A percentile compares a stretch with the other conserved stretches of the same genome.
These are phyloP conservation scores for Metschnikowia continentalis DNA, from an alignment of 805 yeast species.

Conservation along the genomic window DNA sequence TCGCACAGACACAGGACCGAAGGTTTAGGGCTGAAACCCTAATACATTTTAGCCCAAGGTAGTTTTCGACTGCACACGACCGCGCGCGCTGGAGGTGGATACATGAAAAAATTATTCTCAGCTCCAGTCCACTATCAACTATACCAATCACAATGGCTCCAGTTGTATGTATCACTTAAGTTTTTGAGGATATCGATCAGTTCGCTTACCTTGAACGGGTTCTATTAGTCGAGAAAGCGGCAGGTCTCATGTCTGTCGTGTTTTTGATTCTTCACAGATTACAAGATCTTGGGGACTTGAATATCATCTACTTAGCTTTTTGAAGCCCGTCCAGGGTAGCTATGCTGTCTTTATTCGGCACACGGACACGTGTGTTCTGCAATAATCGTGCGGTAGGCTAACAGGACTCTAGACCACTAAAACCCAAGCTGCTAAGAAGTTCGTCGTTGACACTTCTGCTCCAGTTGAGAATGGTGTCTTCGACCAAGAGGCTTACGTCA, in stretches of 20 bases:
- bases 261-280: slow-evolving; percentile 1
- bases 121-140: slow-evolving; percentile 2
- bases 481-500: slow-evolving; percentile 96
- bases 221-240: slow-evolving; percentile 6
- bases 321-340: slow-evolving; percentile 43
- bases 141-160: slow-evolving; percentile 67
- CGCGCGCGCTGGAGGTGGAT: neutral
- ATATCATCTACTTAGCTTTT: slow-evolving; percentile 12
- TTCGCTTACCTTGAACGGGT: slow-evolving; percentile 38
- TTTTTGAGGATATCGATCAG: slow-evolving; percentile 21
- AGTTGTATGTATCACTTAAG: slow-evolving; percentile 62
- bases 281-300: neutral
- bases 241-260: neutral
- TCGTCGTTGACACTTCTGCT: slow-evolving; percentile 93
- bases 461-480: slow-evolving; percentile 97
- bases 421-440: slow-evolving; percentile 74
- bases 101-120: slow-evolving; percentile 1
- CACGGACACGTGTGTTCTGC: slow-evolving; percentile 15
- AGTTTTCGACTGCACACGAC: slow-evolving; percentile 7
- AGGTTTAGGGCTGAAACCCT: slow-evolving; percentile 12
- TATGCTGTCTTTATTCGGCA: slow-evolving; percentile 42
- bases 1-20: neutral
- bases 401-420: slow-evolving; percentile 68
- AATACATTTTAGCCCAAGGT: neutral
- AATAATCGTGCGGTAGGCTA: slow-evolving; percentile 70